Conservation (phyloP, 305 asterid genomes). For the Rubia peregrina region DNA sequence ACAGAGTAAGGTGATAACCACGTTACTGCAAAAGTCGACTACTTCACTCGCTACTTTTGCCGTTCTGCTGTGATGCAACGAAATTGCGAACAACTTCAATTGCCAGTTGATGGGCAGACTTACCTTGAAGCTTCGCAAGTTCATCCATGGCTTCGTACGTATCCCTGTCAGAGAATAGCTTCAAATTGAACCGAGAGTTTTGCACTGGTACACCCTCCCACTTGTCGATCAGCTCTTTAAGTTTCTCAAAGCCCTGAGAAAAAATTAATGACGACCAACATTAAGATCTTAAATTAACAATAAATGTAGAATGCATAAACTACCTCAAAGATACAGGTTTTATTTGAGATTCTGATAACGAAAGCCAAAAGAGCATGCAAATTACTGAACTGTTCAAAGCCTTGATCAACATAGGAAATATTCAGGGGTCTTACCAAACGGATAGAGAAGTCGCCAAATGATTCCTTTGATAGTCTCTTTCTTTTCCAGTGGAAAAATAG, state of each 20-base stretch:
- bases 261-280: neutral
- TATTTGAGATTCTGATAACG: neutral
- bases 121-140: slow-evolving; percentile 54
- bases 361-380: neutral
- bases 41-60: slow-evolving; percentile 30
- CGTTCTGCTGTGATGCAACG: slow-evolving; percentile 60
- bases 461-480: slow-evolving; percentile 59
- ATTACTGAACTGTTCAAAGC: neutral
- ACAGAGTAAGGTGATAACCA: neutral
- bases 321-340: neutral
- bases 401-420: neutral
- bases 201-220: slow-evolving; percentile 76
- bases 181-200: slow-evolving; percentile 54
- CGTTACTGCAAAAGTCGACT: neutral
- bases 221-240: slow-evolving; percentile 56
- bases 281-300: neutral
- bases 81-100: slow-evolving; percentile 69
- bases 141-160: slow-evolving; percentile 63
- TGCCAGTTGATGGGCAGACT: slow-evolving; percentile 76
- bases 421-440: slow-evolving; percentile 47
- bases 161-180: slow-evolving; percentile 72
- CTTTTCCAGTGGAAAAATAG: slow-evolving; percentile 83
- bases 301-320: neutral
- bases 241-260: slow-evolving; percentile 69
- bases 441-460: slow-evolving; percentile 78